Conservation (phyloP, 1,139 yeast genomes). For the Meyerozyma athensensis region DNA sequence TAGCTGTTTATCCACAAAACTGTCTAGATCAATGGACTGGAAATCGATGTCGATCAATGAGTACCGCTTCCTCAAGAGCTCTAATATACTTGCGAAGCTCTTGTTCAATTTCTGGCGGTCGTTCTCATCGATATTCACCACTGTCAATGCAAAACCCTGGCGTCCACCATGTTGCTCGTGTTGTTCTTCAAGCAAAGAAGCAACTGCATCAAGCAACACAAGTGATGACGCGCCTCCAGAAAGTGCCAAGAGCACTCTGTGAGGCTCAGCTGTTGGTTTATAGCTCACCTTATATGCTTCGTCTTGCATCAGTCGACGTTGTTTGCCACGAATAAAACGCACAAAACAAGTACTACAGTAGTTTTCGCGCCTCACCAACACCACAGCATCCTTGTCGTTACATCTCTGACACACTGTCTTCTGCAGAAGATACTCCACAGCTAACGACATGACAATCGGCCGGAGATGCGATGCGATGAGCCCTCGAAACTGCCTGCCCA, state of each 20-base stretch:
- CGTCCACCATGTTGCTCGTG: conserved; percentile 52
- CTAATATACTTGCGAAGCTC: conserved; percentile 15
- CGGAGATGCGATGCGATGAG: neutral
- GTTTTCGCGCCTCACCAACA: conserved; percentile 62
- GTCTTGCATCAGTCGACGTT: conserved; percentile 67
- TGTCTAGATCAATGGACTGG: conserved; percentile 35
- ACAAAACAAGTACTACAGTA: conserved; percentile 71
- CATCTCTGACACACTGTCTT: conserved; percentile 45
- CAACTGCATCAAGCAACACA: conserved; percentile 62
- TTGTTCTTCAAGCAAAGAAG: conserved; percentile 61
- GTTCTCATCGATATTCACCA: conserved; percentile 48
- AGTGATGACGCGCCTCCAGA: conserved; percentile 67
- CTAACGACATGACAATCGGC: neutral
- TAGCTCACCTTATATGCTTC: conserved; percentile 70
- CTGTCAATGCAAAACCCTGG: conserved; percentile 62
- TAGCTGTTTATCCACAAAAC: conserved; percentile 24
- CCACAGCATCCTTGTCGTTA: conserved; percentile 37
- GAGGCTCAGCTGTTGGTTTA: conserved; percentile 28
- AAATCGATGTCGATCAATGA: conserved; percentile 24
- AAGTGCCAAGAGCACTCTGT: conserved; percentile 52
- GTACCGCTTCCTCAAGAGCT: conserved; percentile 19
- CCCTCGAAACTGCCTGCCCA: neutral
- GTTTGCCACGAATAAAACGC: conserved; percentile 71
- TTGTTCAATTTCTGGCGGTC: conserved; percentile 15
- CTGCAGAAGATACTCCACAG: conserved; percentile 4